Base-by-base conservation (phyloP, 768 basidiomycete species). In the Collybia nuda region DNA sequence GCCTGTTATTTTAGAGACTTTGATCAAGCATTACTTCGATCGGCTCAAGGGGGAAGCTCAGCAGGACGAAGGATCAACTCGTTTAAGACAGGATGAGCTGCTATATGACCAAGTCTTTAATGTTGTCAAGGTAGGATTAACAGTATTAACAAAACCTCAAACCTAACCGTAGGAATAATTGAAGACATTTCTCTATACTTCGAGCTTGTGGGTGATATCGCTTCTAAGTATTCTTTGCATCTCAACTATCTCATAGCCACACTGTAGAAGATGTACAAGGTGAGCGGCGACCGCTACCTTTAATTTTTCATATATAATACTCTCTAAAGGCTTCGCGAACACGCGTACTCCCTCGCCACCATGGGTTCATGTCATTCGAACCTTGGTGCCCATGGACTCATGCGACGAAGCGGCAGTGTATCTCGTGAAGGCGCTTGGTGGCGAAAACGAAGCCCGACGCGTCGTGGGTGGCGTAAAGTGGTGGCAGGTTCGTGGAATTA, bases 401-500 rank as follows among this genome's bases (percentile, higher is more conserved):
- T 93, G 93, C 59, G 81, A 88, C 37, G 77, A 85, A 22, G 90
- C 93, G 2, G 90, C 93, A 4, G 64, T 67, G 1, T 68, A 83
- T 55, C 76, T 98, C 41, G 84, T 94, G 50, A 72, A 81, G 53
- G 91, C 84, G 3, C 74, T 97, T 6, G 93, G 94, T 1, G 94
- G 95, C n/a, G 86, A 89, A 59, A 80, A 88, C 36, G 75, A 80
- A 12, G 81, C 78, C 42, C 79, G 82, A 55, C 77, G 77, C 36
- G 63, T 92, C 24, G 85, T 93, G 3, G 96, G 96, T 9, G 96
- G 96, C 1, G 81, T 84, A 5, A 94, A 95, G 64, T 98, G 96
- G 94, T 98, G 96, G 96, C 95, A 97, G 68, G 93, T 95, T 28
- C 85, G 95, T 37, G 86, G 88, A 17, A 63, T 93, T 40, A 70